Evolutionary conservation across 345 rosid genomes (phyloP).

Genomic region (Arabis hirsuta): DNA sequence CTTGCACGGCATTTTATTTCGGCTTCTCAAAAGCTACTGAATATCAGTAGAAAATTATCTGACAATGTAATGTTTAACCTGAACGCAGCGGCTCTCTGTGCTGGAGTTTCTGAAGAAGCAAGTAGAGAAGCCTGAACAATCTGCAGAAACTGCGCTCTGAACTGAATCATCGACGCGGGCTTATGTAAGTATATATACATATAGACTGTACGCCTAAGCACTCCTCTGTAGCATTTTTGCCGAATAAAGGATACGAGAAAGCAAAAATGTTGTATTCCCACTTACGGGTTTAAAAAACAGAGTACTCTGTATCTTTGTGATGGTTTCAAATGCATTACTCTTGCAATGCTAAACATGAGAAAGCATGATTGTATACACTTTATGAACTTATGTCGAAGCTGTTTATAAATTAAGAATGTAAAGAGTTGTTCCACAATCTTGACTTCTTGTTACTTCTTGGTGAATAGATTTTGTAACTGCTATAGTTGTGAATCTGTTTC

Average conservation of each 20-base stretch:
- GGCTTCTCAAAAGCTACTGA: not conserved
- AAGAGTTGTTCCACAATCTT: not conserved
- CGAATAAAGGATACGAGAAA: constrained; percentile 26
- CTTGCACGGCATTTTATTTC: constrained; percentile 6
- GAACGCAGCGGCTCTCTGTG: constrained; percentile 70
- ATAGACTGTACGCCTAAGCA: constrained; percentile 24
- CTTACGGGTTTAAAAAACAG: constrained; percentile 19
- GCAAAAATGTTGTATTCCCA: constrained; percentile 26
- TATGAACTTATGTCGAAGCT: constrained; percentile 26
- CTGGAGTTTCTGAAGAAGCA: constrained; percentile 80
- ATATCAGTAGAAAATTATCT: constrained; percentile 1
- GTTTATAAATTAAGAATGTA: constrained; percentile 18
- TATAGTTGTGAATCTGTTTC: too few species aligned
- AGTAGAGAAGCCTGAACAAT: constrained; percentile 56
- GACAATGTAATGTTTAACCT: constrained; percentile 20
- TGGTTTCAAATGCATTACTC: constrained; percentile 27
- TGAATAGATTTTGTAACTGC: too few species aligned
- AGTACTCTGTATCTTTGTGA: constrained; percentile 37
- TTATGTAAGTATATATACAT: constrained; percentile 28
- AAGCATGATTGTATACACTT: constrained; percentile 24
- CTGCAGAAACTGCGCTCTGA: constrained; percentile 38
- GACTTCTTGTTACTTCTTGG: too few species aligned
- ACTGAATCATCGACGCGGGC: not conserved
- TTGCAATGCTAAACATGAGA: constrained; percentile 23
- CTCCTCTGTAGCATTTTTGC: constrained; percentile 17